Percentiles rank a stretch among this genome's conserved stretches.
phyloP scores from a whole-genome alignment of 768 basidiomycete genomes.

The Saitozyma sp. region DNA sequence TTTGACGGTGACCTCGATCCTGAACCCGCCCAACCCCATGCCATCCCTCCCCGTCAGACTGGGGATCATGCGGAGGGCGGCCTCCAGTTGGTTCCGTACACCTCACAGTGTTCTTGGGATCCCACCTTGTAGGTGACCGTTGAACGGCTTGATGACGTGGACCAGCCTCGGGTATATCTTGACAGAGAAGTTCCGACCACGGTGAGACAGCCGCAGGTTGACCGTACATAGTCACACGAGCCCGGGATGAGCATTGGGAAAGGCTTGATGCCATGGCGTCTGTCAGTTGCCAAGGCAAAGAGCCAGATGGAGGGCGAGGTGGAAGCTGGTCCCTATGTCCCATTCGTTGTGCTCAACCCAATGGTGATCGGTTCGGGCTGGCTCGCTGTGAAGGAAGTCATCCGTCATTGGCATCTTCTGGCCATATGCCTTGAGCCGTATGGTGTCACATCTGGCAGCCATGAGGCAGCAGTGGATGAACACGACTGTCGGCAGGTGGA shows the following conservation, averaged over 20 bases:
- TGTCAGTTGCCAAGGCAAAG: constrained; percentile 8
- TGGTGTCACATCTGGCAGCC: constrained; percentile 5
- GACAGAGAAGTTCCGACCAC: constrained; percentile 7
- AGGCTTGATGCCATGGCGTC: background rate
- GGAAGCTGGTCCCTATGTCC: constrained; percentile 10
- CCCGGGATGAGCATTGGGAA: constrained; percentile 15
- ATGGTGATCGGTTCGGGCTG: constrained; percentile 13
- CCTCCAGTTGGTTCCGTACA: background rate
- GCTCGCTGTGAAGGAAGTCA: constrained; percentile 9
- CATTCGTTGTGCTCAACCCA: background rate
- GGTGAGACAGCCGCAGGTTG: constrained; percentile 6
- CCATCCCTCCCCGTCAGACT: constrained; percentile 9
- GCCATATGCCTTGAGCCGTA: constrained; percentile 23
- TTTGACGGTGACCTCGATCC: constrained; percentile 28
- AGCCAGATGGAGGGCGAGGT: constrained; percentile 5
- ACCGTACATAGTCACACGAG: constrained; percentile 17
- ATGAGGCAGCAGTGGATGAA: constrained; percentile 24
- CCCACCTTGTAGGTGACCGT: constrained; percentile 20
- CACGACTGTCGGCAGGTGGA: constrained; percentile 10
- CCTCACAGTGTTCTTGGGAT: constrained; percentile 15
- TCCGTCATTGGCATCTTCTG: no score
- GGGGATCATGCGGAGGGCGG: constrained; percentile 19
- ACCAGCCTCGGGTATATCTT: constrained; percentile 31
- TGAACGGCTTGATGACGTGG: constrained; percentile 36
- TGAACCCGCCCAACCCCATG: constrained; percentile 16